Conservation (phyloP, 306 rosid species). For the Cucurbita pepo region DNA sequence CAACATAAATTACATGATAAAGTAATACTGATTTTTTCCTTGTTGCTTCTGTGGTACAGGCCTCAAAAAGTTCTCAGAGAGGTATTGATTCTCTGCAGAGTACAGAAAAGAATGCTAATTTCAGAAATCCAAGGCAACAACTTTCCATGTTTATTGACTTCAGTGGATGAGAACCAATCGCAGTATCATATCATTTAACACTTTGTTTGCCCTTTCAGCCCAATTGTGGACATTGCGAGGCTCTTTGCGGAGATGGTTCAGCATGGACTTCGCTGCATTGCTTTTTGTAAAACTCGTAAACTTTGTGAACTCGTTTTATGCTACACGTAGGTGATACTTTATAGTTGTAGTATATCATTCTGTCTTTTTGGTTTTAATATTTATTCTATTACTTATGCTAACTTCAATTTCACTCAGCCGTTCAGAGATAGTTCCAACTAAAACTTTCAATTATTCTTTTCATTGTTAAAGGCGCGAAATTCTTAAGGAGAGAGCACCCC, state of each 20-base stretch:
- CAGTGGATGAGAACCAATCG: neutral
- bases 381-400: neutral
- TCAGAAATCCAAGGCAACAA: slow-evolving; percentile 50
- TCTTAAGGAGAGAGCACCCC: slow-evolving; percentile 64
- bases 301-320: slow-evolving; percentile 77
- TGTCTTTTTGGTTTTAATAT: neutral
- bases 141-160: neutral
- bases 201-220: slow-evolving; percentile 35
- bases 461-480: slow-evolving; percentile 58
- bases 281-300: slow-evolving; percentile 79
- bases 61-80: slow-evolving; percentile 14
- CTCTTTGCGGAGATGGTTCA: slow-evolving; percentile 95
- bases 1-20: neutral
- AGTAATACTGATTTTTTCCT: slow-evolving; percentile 3
- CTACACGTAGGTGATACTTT: slow-evolving; percentile 55
- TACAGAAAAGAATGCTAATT: slow-evolving; percentile 21
- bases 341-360: slow-evolving; percentile 1
- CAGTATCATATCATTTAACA: neutral
- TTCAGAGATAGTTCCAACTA: slow-evolving; percentile 6
- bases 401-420: neutral
- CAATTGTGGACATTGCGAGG: slow-evolving; percentile 46
- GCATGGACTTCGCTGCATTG: slow-evolving; percentile 94
- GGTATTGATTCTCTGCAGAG: slow-evolving; percentile 11
- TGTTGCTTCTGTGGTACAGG: slow-evolving; percentile 22
- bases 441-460: slow-evolving; percentile 9